Conservation (phyloP, 306 rosid species). For the Dryas drummondii region DNA sequence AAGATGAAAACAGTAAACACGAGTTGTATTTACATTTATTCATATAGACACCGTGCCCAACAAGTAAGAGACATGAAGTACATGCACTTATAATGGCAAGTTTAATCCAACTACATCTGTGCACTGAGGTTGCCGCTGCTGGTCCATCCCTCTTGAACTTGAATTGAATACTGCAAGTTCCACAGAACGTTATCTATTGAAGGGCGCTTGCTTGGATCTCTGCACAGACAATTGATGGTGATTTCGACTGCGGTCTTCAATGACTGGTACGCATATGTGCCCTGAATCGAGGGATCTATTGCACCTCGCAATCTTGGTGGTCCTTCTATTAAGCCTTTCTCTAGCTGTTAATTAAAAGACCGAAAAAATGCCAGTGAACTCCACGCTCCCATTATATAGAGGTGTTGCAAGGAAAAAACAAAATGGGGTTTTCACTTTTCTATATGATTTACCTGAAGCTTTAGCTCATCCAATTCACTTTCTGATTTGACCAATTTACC, state of each 20-base stretch:
- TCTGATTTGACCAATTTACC: conserved; percentile 55
- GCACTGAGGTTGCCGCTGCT: conserved; percentile 73
- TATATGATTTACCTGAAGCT: conserved; percentile 48
- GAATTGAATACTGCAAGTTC: conserved; percentile 88
- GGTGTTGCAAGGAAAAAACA: not conserved
- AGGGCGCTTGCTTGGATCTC: conserved; percentile 64
- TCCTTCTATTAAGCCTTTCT: conserved; percentile 55
- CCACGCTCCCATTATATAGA: not conserved
- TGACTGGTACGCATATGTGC: conserved; percentile 66
- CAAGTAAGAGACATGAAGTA: not conserved
- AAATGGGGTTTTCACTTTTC: too few species aligned
- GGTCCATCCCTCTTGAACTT: conserved; percentile 88
- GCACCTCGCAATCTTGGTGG: conserved; percentile 32
- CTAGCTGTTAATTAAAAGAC: conserved; percentile 44
- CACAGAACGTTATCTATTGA: conserved; percentile 85
- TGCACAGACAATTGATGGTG: conserved; percentile 63
- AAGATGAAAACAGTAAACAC: not conserved
- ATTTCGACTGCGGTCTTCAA: conserved; percentile 65
- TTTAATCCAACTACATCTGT: conserved; percentile 26
- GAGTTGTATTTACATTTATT: conserved; percentile 33
- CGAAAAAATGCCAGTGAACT: not conserved
- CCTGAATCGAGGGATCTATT: conserved; percentile 50
- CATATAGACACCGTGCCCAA: not conserved
- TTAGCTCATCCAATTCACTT: conserved; percentile 52
- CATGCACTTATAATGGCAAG: not conserved